Percentiles rank a stretch among this genome's conserved stretches.
phyloP scores from a whole-genome alignment of 768 basidiomycete genomes.

The Russula sp. region DNA sequence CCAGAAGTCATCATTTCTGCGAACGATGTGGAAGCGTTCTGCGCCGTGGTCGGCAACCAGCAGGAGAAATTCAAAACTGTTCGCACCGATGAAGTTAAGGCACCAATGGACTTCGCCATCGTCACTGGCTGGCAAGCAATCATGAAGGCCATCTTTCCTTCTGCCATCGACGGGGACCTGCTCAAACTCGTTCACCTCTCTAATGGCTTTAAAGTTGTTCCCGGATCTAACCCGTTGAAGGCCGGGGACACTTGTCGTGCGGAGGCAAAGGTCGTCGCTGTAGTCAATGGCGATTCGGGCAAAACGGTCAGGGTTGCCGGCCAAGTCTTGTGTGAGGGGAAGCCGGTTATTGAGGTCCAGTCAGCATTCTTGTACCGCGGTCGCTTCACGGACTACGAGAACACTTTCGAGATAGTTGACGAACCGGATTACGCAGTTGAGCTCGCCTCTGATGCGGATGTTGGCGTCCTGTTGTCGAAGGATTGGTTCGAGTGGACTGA shows the following conservation, averaged over 20 bases:
- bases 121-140: conserved; percentile 99
- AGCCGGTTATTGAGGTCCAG: conserved; percentile 86
- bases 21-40: conserved; percentile 79
- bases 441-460: conserved; percentile 65
- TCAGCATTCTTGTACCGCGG: conserved; percentile 98
- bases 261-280: conserved; percentile 82
- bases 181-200: conserved; percentile 95
- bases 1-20: conserved; percentile 80
- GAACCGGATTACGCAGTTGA: conserved; percentile 85
- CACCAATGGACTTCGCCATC: conserved; percentile 99
- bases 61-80: conserved; percentile 83
- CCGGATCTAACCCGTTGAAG: conserved; percentile 67
- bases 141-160: conserved; percentile 97
- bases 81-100: conserved; percentile 63
- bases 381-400: conserved; percentile 86
- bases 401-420: conserved; percentile 91
- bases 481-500: conserved; percentile 98
- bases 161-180: conserved; percentile 86
- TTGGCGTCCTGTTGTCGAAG: conserved; percentile 91
- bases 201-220: conserved; percentile 89
- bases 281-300: conserved; percentile 84
- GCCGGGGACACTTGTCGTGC: conserved; percentile 89
- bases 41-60: conserved; percentile 89
- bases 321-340: conserved; percentile 65
- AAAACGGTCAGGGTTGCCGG: conserved; percentile 92